Conservation (phyloP, 2,329 filamentous ascomycete species). For the Byssoonygena ceratinophila region DNA sequence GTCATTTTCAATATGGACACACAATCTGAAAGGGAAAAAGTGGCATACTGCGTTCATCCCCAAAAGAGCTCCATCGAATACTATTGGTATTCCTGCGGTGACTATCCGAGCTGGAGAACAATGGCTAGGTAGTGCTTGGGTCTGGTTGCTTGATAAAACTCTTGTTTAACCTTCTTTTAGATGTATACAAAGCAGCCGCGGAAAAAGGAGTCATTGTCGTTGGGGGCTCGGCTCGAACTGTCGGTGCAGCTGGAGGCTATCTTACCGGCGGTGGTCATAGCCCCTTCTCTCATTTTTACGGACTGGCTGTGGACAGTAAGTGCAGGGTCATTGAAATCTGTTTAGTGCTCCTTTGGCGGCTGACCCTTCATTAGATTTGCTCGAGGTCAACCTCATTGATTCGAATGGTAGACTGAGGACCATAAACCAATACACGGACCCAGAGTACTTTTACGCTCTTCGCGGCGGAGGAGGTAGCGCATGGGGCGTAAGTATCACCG, state of each 20-base stretch:
- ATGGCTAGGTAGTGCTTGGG: conserved; percentile 18
- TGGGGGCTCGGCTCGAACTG: conserved; percentile 21
- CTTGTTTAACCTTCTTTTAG: conserved; percentile 9
- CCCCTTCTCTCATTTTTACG: conserved; percentile 22
- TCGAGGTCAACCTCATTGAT: conserved; percentile 20
- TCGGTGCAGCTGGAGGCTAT: conserved; percentile 24
- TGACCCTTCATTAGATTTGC: conserved; percentile 16
- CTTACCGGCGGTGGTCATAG: conserved; percentile 23
- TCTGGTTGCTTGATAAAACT: not conserved
- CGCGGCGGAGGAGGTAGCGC: conserved; percentile 22
- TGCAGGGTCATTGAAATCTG: not conserved
- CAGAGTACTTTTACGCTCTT: conserved; percentile 23
- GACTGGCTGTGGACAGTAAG: conserved; percentile 23
- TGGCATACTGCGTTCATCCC: conserved; percentile 21
- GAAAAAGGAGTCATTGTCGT: conserved; percentile 20
- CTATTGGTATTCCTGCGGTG: conserved; percentile 19
- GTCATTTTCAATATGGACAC: conserved; percentile 24
- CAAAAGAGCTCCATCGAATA: conserved; percentile 16
- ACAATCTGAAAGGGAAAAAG: conserved; percentile 22
- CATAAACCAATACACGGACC: conserved; percentile 22
- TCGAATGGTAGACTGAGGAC: conserved; percentile 17
- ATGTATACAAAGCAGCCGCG: conserved; percentile 21
- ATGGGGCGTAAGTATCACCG: conserved; percentile 19
- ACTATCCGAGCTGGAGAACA: conserved; percentile 24
- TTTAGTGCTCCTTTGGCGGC: not conserved